Evolutionary conservation across 163 green algal genomes (phyloP).

Genomic region (Volvox carteri): DNA sequence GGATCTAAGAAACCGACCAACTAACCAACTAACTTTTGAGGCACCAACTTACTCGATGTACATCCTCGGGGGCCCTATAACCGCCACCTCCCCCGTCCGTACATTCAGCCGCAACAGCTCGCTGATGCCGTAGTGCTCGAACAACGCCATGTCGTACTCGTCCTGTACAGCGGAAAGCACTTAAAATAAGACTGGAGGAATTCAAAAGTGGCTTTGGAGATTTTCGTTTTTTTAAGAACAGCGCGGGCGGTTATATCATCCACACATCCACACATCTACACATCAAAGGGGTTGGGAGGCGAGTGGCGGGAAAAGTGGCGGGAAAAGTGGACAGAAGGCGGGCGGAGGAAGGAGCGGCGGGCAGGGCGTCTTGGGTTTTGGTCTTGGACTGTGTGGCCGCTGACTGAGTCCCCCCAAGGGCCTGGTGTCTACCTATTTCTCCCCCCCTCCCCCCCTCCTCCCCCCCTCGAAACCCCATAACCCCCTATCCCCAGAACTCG

Average conservation of each 20-base stretch:
- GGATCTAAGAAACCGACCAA: too few relatives aligned
- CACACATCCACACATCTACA: background rate
- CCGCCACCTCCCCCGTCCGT: conserved; percentile 67
- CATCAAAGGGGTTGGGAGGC: background rate
- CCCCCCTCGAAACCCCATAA: background rate
- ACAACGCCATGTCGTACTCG: conserved; percentile 89
- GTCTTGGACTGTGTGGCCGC: too few relatives aligned
- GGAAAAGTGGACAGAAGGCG: too few relatives aligned
- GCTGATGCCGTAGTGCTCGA: conserved; percentile 91
- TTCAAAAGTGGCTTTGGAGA: too few relatives aligned
- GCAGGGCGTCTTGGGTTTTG: too few relatives aligned
- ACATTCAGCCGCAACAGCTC: conserved; percentile 84
- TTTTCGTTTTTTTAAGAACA: too few relatives aligned
- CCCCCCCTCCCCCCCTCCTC: background rate
- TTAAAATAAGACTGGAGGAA: too few relatives aligned
- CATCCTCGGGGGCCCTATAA: conserved; percentile 75
- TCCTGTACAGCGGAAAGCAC: conserved; percentile 67
- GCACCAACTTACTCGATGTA: conserved; percentile 89
- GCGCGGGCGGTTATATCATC: too few relatives aligned
- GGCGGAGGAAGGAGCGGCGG: too few relatives aligned
- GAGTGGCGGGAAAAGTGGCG: too few relatives aligned
- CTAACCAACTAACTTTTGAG: too few relatives aligned
- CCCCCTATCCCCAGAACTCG: background rate
- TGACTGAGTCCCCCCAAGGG: too few relatives aligned
- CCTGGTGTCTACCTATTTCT: background rate